Evolutionary conservation across 2,329 filamentous ascomycete genomes (phyloP), one percentile per base, ranked within the genome.

Genomic region (Leptographium lundbergii): DNA sequence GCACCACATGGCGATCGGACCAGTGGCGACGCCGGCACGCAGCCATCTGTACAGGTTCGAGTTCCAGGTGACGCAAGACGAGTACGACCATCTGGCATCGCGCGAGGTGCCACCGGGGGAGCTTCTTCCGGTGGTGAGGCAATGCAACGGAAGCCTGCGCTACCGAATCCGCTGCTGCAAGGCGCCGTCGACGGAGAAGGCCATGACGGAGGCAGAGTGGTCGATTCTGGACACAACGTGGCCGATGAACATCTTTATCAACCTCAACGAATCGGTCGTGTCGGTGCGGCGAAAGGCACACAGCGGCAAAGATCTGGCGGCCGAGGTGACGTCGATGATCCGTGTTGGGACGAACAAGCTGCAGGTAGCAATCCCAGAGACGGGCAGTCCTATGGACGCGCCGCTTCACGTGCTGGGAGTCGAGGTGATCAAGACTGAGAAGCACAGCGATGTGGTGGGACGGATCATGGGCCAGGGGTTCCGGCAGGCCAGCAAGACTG

Each of bases 251-350:
- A 75, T 90, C 0, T 89, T 85, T 61, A 76, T 92, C 61, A 75
- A 79, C 19, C 69, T 95, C 61, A 95, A 96, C 65, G 75, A 70
- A 0, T 67, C 71, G 0, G 74, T 82, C 13, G 69, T 89, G 19
- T 73, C 76, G 27, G 69, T 82, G 11, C 81, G 86, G 48, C 81
- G 87, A 32, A 89, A 88, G 65, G 69, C 81, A 1, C 85, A 94
- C 62, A 81, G 91, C 66, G 85, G 85, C 13, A 88, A 85, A 64
- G 88, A 95, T 65, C 70, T 90, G 10, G 85, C 91, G 0, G 74
- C 88, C 6, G 89, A 96, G 64, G 73, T 96, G 27, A 91, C 89
- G 0, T 69, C 81, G 11, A 61, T 72, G 24, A 64, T 95, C 6
- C 68, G 66, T 10, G 64, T 71, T 19, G 89, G 88, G 0, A 67